Evolutionary conservation across 2,329 filamentous ascomycete species (phyloP).

Genomic region (Aureobasidium musti): DNA sequence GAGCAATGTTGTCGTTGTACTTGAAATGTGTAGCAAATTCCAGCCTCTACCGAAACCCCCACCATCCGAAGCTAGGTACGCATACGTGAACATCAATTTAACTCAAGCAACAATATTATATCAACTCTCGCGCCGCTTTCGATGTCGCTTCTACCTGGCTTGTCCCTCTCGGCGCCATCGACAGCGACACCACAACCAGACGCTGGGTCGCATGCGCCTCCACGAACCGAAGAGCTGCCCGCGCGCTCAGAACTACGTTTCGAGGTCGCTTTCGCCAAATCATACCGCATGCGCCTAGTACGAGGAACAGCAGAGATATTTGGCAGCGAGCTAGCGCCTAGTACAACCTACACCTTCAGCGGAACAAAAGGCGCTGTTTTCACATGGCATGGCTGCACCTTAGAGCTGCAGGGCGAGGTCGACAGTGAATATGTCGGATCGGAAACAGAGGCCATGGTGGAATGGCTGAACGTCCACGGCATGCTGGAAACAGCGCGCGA

Average conservation of each 20-base stretch:
- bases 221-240: slow-evolving; percentile 47
- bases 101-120: background rate
- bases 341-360: slow-evolving; percentile 76
- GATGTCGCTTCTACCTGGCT: slow-evolving; percentile 45
- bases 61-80: background rate
- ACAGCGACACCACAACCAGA: slow-evolving; percentile 30
- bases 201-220: slow-evolving; percentile 34
- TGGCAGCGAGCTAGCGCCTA: slow-evolving; percentile 85
- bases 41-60: background rate
- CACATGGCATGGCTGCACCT: slow-evolving; percentile 85
- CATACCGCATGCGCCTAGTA: slow-evolving; percentile 60
- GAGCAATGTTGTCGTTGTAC: background rate
- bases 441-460: slow-evolving; percentile 73
- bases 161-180: slow-evolving; percentile 45
- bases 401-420: slow-evolving; percentile 74
- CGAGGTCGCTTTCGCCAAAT: slow-evolving; percentile 42
- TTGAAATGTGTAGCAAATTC: background rate
- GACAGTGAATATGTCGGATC: slow-evolving; percentile 69
- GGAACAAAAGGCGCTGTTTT: slow-evolving; percentile 84
- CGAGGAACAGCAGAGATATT: slow-evolving; percentile 89
- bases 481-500: slow-evolving; percentile 74
- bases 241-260: slow-evolving; percentile 51
- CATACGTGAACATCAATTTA: background rate
- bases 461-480: slow-evolving; percentile 84
- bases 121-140: background rate